phyloP scores from a whole-genome alignment of 2,329 filamentous ascomycete genomes.

The Sordariomycetes sp. region DNA sequence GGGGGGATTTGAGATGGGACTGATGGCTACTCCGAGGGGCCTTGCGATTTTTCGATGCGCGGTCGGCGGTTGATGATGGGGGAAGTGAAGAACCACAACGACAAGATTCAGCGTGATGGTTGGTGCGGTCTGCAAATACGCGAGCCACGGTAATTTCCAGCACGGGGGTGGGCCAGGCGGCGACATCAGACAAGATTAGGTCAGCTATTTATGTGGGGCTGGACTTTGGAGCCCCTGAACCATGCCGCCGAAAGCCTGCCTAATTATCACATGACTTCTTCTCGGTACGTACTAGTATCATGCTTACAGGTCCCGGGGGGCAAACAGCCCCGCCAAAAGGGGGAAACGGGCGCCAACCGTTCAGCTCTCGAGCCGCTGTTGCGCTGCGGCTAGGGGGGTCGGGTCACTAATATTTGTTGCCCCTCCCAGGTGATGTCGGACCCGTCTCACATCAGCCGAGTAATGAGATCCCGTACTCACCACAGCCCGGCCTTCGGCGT shows the following conservation, averaged over 20 bases:
- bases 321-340: background rate
- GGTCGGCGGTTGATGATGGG: constrained; percentile 38
- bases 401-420: background rate
- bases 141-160: constrained; percentile 30
- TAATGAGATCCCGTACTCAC: background rate
- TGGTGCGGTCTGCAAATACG: constrained; percentile 27
- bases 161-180: constrained; percentile 16
- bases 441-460: background rate
- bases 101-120: constrained; percentile 38
- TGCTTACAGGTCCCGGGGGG: background rate
- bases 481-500: background rate
- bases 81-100: constrained; percentile 41
- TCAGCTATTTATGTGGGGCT: background rate
- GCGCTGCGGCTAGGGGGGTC: no score
- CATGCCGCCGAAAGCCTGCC: background rate
- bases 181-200: background rate
- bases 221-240: background rate
- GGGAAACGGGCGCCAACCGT: no score
- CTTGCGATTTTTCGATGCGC: constrained; percentile 50
- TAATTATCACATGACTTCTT: background rate
- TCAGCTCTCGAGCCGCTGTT: no score
- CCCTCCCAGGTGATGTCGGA: background rate
- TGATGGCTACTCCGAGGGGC: constrained; percentile 11
- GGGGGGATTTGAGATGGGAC: constrained; percentile 41
- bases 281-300: background rate